These are phyloP conservation scores for Aspergillus cejpii DNA, from an alignment of 2,329 filamentous ascomycete species.

Conservation along the genomic window DNA sequence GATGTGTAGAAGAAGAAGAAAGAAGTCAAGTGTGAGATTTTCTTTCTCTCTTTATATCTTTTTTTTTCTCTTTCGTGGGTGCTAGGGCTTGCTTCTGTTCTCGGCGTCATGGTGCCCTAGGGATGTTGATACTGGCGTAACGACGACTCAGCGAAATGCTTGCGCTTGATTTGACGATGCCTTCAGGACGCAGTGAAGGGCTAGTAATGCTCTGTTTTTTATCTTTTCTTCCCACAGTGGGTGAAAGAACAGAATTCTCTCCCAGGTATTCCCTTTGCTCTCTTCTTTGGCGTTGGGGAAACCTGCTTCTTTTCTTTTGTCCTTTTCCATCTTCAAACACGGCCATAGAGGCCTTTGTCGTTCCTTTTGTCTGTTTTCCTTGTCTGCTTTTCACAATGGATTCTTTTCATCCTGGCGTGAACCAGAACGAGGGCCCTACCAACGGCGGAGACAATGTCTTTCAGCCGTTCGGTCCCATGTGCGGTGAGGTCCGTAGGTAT, in stretches of 20 bases:
- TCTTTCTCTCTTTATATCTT: not conserved
- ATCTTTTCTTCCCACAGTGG: no score
- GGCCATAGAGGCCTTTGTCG: no score
- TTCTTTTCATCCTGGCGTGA: not conserved
- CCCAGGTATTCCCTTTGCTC: not conserved
- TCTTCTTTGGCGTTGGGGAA: not conserved
- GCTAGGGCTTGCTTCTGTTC: not conserved
- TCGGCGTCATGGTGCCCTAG: not conserved
- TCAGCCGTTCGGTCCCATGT: no score
- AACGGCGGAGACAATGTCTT: no score
- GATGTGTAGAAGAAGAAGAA: no score
- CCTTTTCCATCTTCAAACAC: no score
- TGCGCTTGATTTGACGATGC: not conserved
- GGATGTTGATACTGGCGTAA: not conserved
- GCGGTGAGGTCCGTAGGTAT: no score
- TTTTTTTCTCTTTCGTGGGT: no score
- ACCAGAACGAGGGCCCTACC: not conserved
- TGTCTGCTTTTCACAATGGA: not conserved
- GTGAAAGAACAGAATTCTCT: no score
- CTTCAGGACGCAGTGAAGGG: not conserved
- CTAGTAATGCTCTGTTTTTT: not conserved
- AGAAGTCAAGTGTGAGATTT: no score
- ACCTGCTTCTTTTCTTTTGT: no score
- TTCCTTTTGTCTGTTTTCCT: not conserved
- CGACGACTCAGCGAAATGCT: not conserved